Base-by-base conservation (phyloP, 2,329 filamentous ascomycete genomes). In the Aspergillus neoniger region DNA sequence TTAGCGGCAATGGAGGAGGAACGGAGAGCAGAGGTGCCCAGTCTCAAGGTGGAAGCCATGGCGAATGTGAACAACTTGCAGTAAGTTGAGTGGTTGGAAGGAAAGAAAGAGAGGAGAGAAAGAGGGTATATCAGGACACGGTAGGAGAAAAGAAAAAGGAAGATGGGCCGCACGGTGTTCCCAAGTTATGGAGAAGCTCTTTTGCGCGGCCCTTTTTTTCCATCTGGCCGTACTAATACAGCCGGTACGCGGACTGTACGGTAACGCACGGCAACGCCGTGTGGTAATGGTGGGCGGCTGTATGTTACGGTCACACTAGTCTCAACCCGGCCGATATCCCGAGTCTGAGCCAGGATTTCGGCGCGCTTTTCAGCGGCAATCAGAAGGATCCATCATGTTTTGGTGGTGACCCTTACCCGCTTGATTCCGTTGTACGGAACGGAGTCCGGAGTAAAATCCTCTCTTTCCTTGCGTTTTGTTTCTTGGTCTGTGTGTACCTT, bases 11-110 rank as follows among this genome's bases (percentile, higher is more conserved):
- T 82, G 75, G 91, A 81, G 62, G 90, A 88, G 75, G 91, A 86
- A 82, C 93, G 89, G 77, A 98, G 85, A 80, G 91, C 88, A 79
- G 90, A 86, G 75, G 90, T 88, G 82, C 89, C 88, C 76, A 96
- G 80, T 84, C 91, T 90, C 77, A 95, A 82, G 77, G 91, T 86
- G 76, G 91, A 88, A 77, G 92, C 90, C 91, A 96, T 96, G 81
- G 81, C 86, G 75, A 72, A 70, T 67, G 64, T 67, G 73, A 50
- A 72, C 74, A 67, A 74, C 72, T 74, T 62, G 59, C 65, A 65
- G 61, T 62, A 66, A 68, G 63, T 65, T 72, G 71, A 72, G 70
- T 67, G 67, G 67, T 67, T 36, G 32, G 65, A 70, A 68, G 69
- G 71, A 72, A 70, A 69, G 62, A 12, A 53, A 64, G 70, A 69